A percentile compares a stretch with the other conserved stretches of the same genome.
Conservation (phyloP, 208 protist genomes). For the Angomonas ambiguus region DNA sequence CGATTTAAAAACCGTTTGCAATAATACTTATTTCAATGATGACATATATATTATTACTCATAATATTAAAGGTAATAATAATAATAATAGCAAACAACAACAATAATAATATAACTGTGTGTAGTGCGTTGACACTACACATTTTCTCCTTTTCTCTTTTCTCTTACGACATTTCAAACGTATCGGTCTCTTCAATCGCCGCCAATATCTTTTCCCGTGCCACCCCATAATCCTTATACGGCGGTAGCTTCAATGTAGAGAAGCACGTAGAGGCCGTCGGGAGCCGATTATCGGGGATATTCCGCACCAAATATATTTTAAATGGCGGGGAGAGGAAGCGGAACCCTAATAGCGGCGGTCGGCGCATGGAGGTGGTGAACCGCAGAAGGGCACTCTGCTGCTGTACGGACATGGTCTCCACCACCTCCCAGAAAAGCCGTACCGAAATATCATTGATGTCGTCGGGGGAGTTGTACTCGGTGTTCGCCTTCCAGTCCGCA, state of each 20-base stretch:
- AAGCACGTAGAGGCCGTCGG: conserved; percentile 92
- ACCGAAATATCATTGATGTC: conserved; percentile 54
- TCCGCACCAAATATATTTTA: conserved; percentile 65
- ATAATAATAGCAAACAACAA: not conserved
- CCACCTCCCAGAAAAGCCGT: conserved; percentile 86
- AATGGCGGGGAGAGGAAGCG: conserved; percentile 86
- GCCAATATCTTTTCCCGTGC: conserved; percentile 83
- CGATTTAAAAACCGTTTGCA: too few species aligned
- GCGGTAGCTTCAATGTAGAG: conserved; percentile 90
- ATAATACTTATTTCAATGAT: too few species aligned
- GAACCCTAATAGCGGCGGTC: conserved; percentile 92
- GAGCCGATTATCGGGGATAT: conserved; percentile 46
- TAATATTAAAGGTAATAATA: not conserved
- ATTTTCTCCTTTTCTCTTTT: not conserved
- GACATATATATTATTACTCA: not conserved
- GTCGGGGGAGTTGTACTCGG: conserved; percentile 67
- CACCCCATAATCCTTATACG: conserved; percentile 52
- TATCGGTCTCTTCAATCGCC: conserved; percentile 79
- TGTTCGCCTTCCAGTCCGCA: conserved; percentile 83
- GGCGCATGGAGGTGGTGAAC: conserved; percentile 83
- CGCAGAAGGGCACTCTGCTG: conserved; percentile 82
- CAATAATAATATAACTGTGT: not conserved
- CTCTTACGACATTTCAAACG: conserved; percentile 83
- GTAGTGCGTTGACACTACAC: not conserved
- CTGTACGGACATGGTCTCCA: conserved; percentile 58